These are phyloP conservation scores for Fusarium agapanthi DNA, from an alignment of 2,329 filamentous ascomycete genomes.

Conservation along the genomic window DNA sequence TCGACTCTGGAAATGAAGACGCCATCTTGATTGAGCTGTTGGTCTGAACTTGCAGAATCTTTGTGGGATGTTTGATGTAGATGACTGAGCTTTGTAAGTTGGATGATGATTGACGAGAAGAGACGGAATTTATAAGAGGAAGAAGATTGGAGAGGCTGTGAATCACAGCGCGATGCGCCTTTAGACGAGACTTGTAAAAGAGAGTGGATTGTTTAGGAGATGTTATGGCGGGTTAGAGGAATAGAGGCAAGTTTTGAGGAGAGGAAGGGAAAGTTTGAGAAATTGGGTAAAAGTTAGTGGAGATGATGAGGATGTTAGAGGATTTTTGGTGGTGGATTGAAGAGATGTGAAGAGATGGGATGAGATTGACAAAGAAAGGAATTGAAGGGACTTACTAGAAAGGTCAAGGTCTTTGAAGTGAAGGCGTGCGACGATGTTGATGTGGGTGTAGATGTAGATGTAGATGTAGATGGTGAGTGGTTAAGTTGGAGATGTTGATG, in stretches of 20 bases:
- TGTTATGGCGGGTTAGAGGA: background rate
- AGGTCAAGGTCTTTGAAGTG: accelerated
- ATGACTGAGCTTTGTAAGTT: background rate
- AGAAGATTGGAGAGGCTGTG: background rate
- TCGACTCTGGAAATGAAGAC: background rate
- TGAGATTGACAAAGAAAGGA: background rate
- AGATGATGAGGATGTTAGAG: background rate
- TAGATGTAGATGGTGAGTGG: background rate
- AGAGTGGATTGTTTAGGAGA: background rate
- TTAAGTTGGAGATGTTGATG: background rate
- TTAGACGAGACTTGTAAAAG: background rate
- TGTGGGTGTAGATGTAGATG: background rate
- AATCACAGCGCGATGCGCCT: background rate
- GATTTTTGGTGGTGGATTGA: background rate
- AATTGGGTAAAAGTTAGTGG: background rate
- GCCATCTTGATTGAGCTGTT: background rate
- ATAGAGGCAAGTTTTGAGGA: background rate
- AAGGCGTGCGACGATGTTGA: background rate
- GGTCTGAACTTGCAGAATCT: background rate
- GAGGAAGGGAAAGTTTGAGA: background rate
- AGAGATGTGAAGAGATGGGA: background rate
- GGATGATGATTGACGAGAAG: background rate
- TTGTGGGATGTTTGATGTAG: background rate
- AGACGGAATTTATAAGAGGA: background rate
- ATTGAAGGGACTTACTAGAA: background rate